Evolutionary conservation across 805 yeast species (phyloP).

Genomic region (Sugiyamaella valdiviana): DNA sequence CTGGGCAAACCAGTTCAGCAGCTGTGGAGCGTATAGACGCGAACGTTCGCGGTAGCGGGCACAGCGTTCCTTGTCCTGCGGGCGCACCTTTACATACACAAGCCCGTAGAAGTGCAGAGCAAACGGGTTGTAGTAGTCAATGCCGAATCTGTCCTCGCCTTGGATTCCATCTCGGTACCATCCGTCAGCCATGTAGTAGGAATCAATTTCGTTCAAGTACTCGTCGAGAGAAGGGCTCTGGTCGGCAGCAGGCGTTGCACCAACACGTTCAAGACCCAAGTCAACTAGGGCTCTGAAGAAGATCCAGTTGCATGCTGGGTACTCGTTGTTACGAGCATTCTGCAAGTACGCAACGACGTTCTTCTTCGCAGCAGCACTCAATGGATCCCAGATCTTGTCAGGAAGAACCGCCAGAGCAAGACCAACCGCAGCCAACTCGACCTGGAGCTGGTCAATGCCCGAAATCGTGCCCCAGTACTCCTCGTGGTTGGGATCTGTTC

Average conservation of each 20-base stretch:
- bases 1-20: slow-evolving; percentile 22
- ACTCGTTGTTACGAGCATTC: slow-evolving; percentile 19
- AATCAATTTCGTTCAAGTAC: slow-evolving; percentile 24
- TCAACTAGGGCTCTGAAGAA: slow-evolving; percentile 30
- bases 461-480: slow-evolving; percentile 31
- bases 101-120: slow-evolving; percentile 31
- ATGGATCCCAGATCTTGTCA: slow-evolving; percentile 29
- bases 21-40: slow-evolving; percentile 23
- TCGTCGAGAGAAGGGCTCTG: slow-evolving; percentile 15
- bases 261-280: slow-evolving; percentile 26
- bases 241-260: slow-evolving; percentile 12
- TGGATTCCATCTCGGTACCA: slow-evolving; percentile 31
- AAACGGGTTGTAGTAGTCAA: slow-evolving; percentile 31
- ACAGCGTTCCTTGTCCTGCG: slow-evolving; percentile 19
- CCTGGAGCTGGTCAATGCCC: slow-evolving; percentile 25
- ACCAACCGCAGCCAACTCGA: slow-evolving; percentile 31
- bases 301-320: slow-evolving; percentile 27
- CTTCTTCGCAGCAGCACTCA: slow-evolving; percentile 19
- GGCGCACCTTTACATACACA: slow-evolving; percentile 19
- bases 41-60: slow-evolving; percentile 22
- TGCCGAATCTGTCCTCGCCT: slow-evolving; percentile 12
- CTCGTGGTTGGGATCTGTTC: slow-evolving; percentile 26
- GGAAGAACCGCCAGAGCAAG: slow-evolving; percentile 26
- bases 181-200: slow-evolving; percentile 27
- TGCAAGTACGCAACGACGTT: slow-evolving; percentile 21